Conservation (phyloP, 164 flowering plant species). For the Magnolia sinica region DNA sequence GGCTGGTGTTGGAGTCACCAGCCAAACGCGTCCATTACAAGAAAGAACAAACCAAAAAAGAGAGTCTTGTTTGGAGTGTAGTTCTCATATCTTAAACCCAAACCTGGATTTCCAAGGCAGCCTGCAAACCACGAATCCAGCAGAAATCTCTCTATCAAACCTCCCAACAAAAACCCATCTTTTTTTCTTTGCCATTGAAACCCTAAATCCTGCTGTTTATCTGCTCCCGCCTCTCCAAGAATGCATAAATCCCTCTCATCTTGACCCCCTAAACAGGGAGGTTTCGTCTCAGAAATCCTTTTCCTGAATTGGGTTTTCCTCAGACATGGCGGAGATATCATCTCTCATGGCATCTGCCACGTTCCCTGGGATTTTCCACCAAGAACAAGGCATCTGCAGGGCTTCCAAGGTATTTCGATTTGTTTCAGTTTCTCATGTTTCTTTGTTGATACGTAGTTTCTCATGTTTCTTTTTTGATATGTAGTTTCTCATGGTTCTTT, state of each 20-base stretch:
- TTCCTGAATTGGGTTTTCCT: conserved; percentile 9
- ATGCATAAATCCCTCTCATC: not conserved
- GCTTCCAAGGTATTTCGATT: not conserved
- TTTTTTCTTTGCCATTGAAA: not conserved
- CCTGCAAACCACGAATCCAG: not conserved
- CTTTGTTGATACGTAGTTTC: too few species aligned
- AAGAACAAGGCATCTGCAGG: conserved; percentile 4
- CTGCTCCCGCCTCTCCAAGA: not conserved
- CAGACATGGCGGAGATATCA: not conserved
- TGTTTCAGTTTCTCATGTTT: too few species aligned
- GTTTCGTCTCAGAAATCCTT: not conserved
- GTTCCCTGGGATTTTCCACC: not conserved
- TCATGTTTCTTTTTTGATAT: too few species aligned
- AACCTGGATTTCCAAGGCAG: conserved; percentile 6
- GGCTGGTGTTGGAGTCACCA: too few species aligned
- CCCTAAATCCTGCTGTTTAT: not conserved
- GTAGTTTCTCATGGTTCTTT: not conserved
- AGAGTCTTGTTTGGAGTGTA: not conserved
- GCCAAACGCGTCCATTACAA: not conserved
- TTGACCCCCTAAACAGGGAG: not conserved
- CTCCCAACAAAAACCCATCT: not conserved
- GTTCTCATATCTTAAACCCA: not conserved
- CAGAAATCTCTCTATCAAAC: not conserved
- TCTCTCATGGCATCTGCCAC: conserved; percentile 6
- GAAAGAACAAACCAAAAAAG: not conserved